phyloP scores from a whole-genome alignment of 345 rosid species.

The Kernera saxatilis region DNA sequence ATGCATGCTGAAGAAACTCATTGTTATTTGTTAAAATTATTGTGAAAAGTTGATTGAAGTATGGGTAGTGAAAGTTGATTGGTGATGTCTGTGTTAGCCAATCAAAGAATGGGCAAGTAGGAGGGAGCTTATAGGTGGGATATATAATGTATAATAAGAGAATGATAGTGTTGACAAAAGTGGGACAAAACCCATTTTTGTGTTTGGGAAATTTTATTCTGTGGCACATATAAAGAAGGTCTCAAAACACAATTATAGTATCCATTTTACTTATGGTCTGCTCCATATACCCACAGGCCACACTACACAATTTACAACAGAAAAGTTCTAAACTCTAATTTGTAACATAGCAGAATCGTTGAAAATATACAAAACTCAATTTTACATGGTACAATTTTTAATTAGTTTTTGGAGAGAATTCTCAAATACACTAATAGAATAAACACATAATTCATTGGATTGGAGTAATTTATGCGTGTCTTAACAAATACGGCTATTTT shows the following conservation, averaged over 20 bases:
- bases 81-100: neutral
- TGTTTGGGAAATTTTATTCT: slow-evolving; percentile 9
- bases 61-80: slow-evolving; percentile 5
- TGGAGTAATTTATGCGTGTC: too few relatives aligned
- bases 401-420: neutral
- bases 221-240: neutral
- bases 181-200: slow-evolving; percentile 20
- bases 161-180: slow-evolving; percentile 20
- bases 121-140: slow-evolving; percentile 4
- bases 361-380: neutral
- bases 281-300: neutral
- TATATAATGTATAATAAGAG: slow-evolving; percentile 18
- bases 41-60: neutral
- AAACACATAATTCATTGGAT: too few relatives aligned
- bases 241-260: neutral
- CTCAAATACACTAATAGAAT: too few relatives aligned
- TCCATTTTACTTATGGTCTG: neutral
- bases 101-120: neutral
- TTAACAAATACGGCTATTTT: too few relatives aligned
- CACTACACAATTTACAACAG: neutral
- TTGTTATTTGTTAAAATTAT: neutral
- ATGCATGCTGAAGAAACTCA: neutral
- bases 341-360: neutral
- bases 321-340: neutral
- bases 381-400: neutral